Evolutionary conservation across 2,329 filamentous ascomycete species (phyloP).

Genomic region (Colletotrichum sp.): DNA sequence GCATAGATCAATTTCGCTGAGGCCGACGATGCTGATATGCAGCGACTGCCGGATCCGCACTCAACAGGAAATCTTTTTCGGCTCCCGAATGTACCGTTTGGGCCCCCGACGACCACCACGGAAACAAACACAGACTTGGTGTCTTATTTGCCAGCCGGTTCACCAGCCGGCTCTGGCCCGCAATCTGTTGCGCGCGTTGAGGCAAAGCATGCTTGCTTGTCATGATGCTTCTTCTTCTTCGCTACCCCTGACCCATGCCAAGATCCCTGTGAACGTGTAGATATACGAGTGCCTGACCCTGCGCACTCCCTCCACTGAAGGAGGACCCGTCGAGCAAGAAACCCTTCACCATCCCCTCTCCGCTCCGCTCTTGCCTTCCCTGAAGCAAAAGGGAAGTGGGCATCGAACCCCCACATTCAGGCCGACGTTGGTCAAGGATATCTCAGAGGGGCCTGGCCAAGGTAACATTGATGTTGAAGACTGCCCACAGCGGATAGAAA

Average conservation of each 20-base stretch:
- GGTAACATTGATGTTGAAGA: background rate
- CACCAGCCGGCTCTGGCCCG: background rate
- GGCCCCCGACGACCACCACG: background rate
- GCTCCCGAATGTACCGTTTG: background rate
- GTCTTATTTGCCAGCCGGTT: slow-evolving; percentile 4
- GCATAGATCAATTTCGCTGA: background rate
- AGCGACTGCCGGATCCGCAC: background rate
- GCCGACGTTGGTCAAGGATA: slow-evolving; percentile 2
- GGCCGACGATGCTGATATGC: background rate
- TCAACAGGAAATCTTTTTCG: background rate
- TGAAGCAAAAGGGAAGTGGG: background rate
- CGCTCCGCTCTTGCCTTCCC: background rate
- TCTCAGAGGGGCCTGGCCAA: background rate
- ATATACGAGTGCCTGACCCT: background rate
- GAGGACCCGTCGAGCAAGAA: background rate
- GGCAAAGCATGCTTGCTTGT: slow-evolving; percentile 2
- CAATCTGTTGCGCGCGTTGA: background rate
- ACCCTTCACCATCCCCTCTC: background rate
- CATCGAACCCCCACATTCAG: slow-evolving; percentile 2
- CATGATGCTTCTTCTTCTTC: background rate
- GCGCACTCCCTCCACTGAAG: background rate
- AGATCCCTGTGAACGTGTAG: background rate
- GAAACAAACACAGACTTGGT: background rate
- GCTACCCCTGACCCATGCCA: slow-evolving; percentile 11
- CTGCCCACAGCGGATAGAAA: background rate